Base-by-base conservation (phyloP, 768 basidiomycete species). In the Boletus rubropictus region DNA sequence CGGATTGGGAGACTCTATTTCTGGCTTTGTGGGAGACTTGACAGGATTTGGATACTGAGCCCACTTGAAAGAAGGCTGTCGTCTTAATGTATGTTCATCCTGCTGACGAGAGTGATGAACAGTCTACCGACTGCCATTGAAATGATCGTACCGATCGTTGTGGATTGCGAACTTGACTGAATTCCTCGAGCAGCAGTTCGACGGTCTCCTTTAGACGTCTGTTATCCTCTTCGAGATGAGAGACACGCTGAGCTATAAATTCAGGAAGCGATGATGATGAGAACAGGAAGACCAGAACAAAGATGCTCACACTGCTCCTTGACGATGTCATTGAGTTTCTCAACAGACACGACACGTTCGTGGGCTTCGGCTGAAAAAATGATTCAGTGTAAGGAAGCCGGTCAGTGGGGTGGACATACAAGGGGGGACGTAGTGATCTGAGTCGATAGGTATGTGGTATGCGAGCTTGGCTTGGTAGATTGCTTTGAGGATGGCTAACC, bases 11-110 rank as follows among this genome's bases (percentile, higher is more conserved):
- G 88, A 89, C 51, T 90, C 88, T 18, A 67, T 62, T 35, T 83
- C 82, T 27, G 75, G 68, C 66, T 87, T 89, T 20, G 89, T 93
- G 22, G 90, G 90, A 17, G 90, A 92, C 53, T 80, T 81, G 48
- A 80, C 67, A 2, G 86, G 80, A 61, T 87, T 85, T 25, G 82
- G 79, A 51, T 82, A 91, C 46, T 82, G 77, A 0, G 88, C 88
- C 90, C 90, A 93, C 60, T 90, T 90, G 69, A 91, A 89, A 12
- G 90, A 90, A 25, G 82, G 80, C 58, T 89, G 87, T 45, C 87
- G 77, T 42, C 72, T 74, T 18, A 92, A 66, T 4, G 80, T 66
- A 42, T 71, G 75, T 24, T 65, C 65, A 14, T 72, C 73, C 50
- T 61, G 50, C 34, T 43, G 41, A 43, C 42, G 38, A 14, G 44